A percentile compares a stretch with the other conserved stretches of the same genome.
phyloP scores from a whole-genome alignment of 139 green algal species.

The Chlorella sp. region DNA sequence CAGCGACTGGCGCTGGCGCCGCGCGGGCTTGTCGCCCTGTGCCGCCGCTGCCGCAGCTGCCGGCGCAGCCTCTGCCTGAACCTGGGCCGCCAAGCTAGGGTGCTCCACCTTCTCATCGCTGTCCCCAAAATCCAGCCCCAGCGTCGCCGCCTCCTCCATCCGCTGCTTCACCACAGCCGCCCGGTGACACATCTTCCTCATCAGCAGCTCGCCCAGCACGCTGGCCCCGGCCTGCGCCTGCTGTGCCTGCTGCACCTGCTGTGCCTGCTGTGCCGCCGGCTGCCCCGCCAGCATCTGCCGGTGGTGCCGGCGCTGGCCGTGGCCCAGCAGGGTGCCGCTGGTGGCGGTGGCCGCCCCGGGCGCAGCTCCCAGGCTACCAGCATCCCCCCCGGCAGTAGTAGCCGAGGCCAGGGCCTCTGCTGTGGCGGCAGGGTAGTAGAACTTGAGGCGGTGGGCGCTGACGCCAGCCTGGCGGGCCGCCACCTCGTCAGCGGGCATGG shows the following conservation, averaged over 20 bases:
- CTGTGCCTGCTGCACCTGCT: neutral
- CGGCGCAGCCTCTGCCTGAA: neutral
- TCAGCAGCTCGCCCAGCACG: conserved; percentile 24
- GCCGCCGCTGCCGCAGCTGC: neutral
- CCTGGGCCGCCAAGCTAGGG: neutral
- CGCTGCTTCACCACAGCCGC: conserved; percentile 28
- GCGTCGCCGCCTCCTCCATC: neutral
- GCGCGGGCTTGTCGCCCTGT: neutral
- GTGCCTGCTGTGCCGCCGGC: neutral
- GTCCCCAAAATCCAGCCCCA: conserved; percentile 27
- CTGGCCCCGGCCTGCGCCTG: neutral
- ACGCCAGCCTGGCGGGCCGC: conserved; percentile 17
- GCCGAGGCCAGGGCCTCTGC: neutral
- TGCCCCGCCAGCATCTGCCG: neutral
- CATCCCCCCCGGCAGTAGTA: neutral
- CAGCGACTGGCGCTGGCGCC: neutral
- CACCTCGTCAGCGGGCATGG: conserved; percentile 20
- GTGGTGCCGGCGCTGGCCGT: neutral
- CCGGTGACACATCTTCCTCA: conserved; percentile 42
- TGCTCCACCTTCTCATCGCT: conserved; percentile 29
- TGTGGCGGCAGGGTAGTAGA: conserved; percentile 40
- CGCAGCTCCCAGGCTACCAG: neutral
- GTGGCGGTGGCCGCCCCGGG: neutral
- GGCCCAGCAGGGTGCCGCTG: neutral
- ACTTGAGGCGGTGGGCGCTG: conserved; percentile 38